Evolutionary conservation across 1,139 yeast genomes (phyloP).

Genomic region (Hanseniaspora uvarum): DNA sequence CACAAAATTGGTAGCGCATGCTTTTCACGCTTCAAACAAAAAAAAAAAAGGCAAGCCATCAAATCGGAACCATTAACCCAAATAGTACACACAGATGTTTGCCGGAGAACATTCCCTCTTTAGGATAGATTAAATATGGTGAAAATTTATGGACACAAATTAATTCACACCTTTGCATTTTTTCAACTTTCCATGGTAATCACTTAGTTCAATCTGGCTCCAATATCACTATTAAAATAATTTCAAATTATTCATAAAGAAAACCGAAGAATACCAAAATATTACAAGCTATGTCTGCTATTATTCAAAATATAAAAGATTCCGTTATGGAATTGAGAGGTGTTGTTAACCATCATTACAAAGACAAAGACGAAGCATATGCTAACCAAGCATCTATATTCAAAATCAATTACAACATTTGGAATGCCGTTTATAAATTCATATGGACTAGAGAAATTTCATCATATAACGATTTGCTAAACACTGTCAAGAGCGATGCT

Average conservation of each 20-base stretch:
- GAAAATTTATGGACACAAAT: no score
- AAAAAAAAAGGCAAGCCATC: no score
- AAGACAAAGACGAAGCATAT: constrained; percentile 1
- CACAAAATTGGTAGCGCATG: no score
- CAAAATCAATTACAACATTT: constrained; percentile 9
- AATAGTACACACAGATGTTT: no score
- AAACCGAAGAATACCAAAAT: not conserved
- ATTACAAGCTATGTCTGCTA: not conserved
- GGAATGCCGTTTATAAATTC: constrained; percentile 11
- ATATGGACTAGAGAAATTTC: constrained; percentile 4
- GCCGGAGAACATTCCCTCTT: no score
- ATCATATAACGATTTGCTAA: not conserved
- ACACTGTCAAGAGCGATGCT: not conserved
- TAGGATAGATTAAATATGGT: no score
- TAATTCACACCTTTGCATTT: no score
- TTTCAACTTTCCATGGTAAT: no score
- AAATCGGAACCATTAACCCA: no score
- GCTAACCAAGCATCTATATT: constrained; percentile 14
- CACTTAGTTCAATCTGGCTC: no score
- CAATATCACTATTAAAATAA: no score
- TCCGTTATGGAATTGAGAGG: constrained; percentile 13
- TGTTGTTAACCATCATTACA: constrained; percentile 11
- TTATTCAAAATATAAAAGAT: not conserved
- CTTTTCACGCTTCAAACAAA: no score
- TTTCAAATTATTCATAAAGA: not conserved